Evolutionary conservation across 2,329 filamentous ascomycete species (phyloP).

Genomic region (Scytalidium lignicola): DNA sequence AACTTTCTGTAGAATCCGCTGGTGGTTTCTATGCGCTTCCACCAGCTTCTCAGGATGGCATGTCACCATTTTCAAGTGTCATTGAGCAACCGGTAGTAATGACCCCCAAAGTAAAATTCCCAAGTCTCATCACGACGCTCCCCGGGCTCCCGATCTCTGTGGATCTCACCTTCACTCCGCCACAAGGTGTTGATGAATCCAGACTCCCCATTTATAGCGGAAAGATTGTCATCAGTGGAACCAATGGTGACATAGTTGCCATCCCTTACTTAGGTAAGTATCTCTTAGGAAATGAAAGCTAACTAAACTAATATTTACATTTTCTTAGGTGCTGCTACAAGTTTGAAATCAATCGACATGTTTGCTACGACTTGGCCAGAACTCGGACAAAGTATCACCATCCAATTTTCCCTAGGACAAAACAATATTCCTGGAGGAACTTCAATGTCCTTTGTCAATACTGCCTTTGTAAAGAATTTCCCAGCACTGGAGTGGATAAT

Average conservation of each 20-base stretch:
- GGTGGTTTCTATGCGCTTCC: background rate
- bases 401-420: background rate
- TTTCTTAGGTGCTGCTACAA: background rate
- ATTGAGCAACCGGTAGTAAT: background rate
- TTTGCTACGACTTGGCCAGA: background rate
- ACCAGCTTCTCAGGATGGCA: background rate
- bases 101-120: background rate
- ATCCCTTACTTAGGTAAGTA: conserved; percentile 29
- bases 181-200: conserved; percentile 13
- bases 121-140: background rate
- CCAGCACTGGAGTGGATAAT: background rate
- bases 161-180: background rate
- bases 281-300: background rate
- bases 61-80: background rate
- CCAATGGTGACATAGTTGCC: conserved; percentile 29
- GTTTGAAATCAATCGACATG: background rate
- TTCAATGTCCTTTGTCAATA: background rate
- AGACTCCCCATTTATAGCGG: conserved; percentile 44
- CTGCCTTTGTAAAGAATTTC: background rate
- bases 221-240: conserved; percentile 40
- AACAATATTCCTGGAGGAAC: background rate
- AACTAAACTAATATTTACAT: too few relatives aligned
- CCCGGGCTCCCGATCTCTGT: background rate
- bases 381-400: background rate
- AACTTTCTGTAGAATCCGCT: background rate